Percentiles rank a stretch among this genome's conserved stretches.
Conservation (phyloP, 106 monocot species). For the Phalaenopsis equestris region DNA sequence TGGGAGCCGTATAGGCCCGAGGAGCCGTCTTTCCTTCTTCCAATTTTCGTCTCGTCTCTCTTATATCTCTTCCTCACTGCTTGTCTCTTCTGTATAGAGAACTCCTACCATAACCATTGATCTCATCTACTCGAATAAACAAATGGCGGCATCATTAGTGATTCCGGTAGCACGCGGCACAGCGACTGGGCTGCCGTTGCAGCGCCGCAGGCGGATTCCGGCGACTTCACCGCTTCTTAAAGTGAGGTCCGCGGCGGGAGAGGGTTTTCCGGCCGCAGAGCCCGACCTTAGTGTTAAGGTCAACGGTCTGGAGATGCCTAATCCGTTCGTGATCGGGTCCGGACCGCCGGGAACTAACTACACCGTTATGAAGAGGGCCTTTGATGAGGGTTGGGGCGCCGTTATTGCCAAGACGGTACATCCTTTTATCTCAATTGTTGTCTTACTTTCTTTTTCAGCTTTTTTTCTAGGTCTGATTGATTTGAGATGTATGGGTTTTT, state of each 20-base stretch:
- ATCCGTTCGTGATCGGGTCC: slow-evolving; percentile 97
- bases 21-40: too few relatives aligned
- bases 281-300: slow-evolving; percentile 84
- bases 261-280: slow-evolving; percentile 19
- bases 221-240: not conserved
- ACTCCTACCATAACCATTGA: too few relatives aligned
- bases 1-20: too few relatives aligned
- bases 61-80: too few relatives aligned
- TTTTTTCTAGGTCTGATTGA: not conserved
- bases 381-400: slow-evolving; percentile 97
- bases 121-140: not conserved
- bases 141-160: slow-evolving; percentile 16
- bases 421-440: not conserved
- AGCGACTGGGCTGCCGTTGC: not conserved
- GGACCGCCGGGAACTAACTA: slow-evolving; percentile 96
- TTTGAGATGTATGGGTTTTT: slow-evolving; percentile 20
- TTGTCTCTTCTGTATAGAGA: too few relatives aligned
- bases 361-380: slow-evolving; percentile 97
- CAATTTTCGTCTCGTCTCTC: too few relatives aligned
- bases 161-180: slow-evolving; percentile 6
- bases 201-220: not conserved
- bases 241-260: slow-evolving; percentile 9
- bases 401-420: slow-evolving; percentile 94
- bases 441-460: not conserved
- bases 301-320: slow-evolving; percentile 90